Evolutionary conservation across 2,329 filamentous ascomycete species (phyloP).

Genomic region (Claviceps monticola): DNA sequence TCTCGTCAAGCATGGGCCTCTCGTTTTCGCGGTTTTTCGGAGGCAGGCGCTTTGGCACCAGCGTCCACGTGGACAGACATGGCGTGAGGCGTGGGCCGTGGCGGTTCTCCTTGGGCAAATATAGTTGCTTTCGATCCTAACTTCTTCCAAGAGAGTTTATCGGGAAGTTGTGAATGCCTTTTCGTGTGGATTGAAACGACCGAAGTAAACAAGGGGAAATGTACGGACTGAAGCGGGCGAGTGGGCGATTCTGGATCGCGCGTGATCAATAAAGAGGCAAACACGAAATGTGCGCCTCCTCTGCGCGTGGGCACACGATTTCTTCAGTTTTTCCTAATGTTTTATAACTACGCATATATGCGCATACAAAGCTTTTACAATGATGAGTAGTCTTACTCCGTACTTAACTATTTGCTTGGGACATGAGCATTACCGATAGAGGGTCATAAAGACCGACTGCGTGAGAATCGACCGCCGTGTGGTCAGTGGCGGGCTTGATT

Average conservation of each 20-base stretch:
- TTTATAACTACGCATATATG: too few relatives aligned
- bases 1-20: conserved; percentile 26
- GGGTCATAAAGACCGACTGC: too few relatives aligned
- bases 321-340: too few relatives aligned
- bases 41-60: conserved; percentile 36
- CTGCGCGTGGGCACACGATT: too few relatives aligned
- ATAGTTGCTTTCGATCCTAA: conserved; percentile 31
- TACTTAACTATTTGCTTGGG: too few relatives aligned
- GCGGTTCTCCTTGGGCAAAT: conserved; percentile 34
- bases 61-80: conserved; percentile 29
- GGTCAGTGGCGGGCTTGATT: too few relatives aligned
- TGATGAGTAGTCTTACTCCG: too few relatives aligned
- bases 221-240: not conserved
- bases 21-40: conserved; percentile 34
- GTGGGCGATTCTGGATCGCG: not conserved
- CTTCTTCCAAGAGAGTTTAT: not conserved
- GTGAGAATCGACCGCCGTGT: too few relatives aligned
- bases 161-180: not conserved
- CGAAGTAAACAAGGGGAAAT: not conserved
- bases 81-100: conserved; percentile 36
- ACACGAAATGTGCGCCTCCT: too few relatives aligned
- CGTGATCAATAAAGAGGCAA: not conserved
- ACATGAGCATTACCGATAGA: too few relatives aligned
- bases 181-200: not conserved
- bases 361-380: too few relatives aligned